Evolutionary conservation across 192 early-diverging fungal genomes (phyloP).

Genomic region (Spinellus fusiger): DNA sequence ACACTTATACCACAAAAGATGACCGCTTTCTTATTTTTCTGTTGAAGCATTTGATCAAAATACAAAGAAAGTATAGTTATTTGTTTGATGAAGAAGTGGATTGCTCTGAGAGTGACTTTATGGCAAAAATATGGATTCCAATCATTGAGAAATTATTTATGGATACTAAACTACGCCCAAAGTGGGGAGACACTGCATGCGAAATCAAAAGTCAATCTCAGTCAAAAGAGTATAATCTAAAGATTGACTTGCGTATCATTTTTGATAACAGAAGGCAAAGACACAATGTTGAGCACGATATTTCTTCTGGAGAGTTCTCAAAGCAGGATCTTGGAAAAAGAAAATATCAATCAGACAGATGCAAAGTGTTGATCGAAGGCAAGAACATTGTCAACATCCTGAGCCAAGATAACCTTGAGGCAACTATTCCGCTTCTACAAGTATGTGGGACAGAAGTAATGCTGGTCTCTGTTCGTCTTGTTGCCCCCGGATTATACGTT

Average conservation of each 20-base stretch:
- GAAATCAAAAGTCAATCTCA: too few relatives aligned
- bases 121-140: neutral
- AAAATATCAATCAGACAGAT: neutral
- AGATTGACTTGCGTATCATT: neutral
- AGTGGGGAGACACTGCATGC: conserved; percentile 2
- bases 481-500: conserved; percentile 3
- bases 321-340: neutral
- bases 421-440: conserved; percentile 1
- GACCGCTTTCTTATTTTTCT: neutral
- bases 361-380: conserved; percentile 10
- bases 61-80: neutral
- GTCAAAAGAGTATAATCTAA: too few relatives aligned
- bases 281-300: conserved; percentile 1
- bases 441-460: neutral
- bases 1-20: neutral
- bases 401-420: neutral
- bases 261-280: neutral
- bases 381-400: neutral
- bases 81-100: neutral
- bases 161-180: neutral
- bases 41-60: neutral
- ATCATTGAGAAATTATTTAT: neutral
- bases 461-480: neutral
- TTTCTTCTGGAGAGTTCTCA: conserved; percentile 2
- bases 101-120: conserved; percentile 2